Conservation (phyloP, 2,329 filamentous ascomycete species). For the Diaporthe eres region DNA sequence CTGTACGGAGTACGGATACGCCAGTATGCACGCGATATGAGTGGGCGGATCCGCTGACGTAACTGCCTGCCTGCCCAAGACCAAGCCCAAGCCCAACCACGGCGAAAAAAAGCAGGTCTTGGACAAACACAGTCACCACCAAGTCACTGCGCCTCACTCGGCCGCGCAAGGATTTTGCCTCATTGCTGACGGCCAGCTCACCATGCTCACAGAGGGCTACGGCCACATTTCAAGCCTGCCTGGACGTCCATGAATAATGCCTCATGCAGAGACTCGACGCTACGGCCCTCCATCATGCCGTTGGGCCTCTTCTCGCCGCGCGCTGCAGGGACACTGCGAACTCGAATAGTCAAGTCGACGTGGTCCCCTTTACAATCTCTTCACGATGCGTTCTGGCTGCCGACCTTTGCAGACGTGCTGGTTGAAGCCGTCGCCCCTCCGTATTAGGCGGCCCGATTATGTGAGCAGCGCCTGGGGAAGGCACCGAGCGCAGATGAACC, state of each 20-base stretch:
- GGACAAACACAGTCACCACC: background rate
- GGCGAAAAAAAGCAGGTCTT: background rate
- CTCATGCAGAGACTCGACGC: constrained; percentile 1
- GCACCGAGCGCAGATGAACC: background rate
- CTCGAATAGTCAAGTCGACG: background rate
- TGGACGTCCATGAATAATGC: constrained; percentile 12
- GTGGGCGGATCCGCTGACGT: constrained; percentile 30
- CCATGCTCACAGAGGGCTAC: background rate
- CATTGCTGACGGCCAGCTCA: constrained; percentile 11
- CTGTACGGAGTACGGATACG: background rate
- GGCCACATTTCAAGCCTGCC: constrained; percentile 17
- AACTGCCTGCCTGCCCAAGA: constrained; percentile 23
- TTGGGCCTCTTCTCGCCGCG: background rate
- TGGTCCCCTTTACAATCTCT: background rate
- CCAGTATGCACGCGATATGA: constrained; percentile 11
- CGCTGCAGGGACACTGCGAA: background rate
- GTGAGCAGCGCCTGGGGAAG: background rate
- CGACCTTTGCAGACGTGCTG: background rate
- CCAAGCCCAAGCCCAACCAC: background rate
- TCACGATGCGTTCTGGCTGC: background rate
- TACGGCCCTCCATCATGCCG: background rate
- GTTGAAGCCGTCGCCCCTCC: background rate
- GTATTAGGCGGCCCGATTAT: no score
- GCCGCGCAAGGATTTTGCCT: constrained; percentile 34
- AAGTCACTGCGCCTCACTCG: constrained; percentile 26